Conservation (phyloP, 768 basidiomycete genomes). For the Lenzites betulinus region DNA sequence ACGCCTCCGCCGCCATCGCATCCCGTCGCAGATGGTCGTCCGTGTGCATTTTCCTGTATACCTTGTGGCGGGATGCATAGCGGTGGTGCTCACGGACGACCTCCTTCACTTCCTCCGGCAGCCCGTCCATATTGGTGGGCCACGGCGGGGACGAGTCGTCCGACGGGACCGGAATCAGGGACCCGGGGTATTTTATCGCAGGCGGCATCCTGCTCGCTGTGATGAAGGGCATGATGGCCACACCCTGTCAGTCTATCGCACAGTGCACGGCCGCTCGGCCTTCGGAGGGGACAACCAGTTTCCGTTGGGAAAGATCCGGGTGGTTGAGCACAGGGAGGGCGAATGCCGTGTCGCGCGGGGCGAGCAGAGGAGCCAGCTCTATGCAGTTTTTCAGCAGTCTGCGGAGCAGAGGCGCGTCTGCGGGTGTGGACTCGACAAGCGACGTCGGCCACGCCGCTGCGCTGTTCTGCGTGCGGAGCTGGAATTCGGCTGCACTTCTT, state of each 20-base stretch:
- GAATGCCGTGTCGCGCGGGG: conserved; percentile 1
- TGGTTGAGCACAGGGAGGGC: conserved; percentile 12
- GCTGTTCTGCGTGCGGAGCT: background rate
- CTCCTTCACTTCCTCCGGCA: background rate
- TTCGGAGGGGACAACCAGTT: conserved; percentile 4
- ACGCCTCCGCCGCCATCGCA: too few species aligned
- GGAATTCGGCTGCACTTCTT: conserved; percentile 4
- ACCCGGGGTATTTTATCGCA: background rate
- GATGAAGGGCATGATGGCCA: conserved; percentile 5
- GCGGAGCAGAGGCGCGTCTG: conserved; percentile 9
- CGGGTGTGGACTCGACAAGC: background rate
- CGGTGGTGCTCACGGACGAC: too few species aligned
- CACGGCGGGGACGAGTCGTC: background rate
- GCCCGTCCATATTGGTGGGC: conserved; percentile 4
- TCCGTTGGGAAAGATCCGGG: conserved; percentile 4
- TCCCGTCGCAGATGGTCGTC: too few species aligned
- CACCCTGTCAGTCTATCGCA: conserved; percentile 14
- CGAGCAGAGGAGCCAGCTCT: conserved; percentile 2
- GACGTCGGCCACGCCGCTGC: background rate
- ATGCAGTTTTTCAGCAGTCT: conserved; percentile 12
- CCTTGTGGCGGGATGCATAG: too few species aligned
- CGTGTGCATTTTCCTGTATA: too few species aligned
- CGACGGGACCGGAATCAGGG: background rate
- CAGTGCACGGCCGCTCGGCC: background rate
- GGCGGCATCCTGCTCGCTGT: background rate